Base-by-base conservation (phyloP, 306 rosid genomes). In the Quillaja saponaria region DNA sequence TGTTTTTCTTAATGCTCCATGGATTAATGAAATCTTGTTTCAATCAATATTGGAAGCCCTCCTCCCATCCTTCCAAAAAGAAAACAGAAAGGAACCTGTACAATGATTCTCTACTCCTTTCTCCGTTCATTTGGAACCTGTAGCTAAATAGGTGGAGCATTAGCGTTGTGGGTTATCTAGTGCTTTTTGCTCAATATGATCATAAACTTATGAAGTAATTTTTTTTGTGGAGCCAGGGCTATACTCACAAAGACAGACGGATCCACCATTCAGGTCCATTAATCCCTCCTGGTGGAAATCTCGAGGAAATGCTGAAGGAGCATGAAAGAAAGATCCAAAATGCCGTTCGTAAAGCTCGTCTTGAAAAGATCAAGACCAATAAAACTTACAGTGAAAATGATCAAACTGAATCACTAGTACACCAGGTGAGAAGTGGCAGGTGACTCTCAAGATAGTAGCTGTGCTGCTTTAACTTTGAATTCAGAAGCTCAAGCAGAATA, bases 221-320 rank as follows among this genome's bases (percentile, higher is more conserved):
- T 71, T 62, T 54, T 17, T 51, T 71, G 49, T 65, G 55, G 44
- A 21, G 1, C 58, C 84, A 90, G 92, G 79, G 73, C 34, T 61
- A 37, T 53, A 71, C 54, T 71, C n/a, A 70, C 21, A 79, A 77
- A 73, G 81, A 72, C 79, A 58, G 63, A 39, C 68, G 80, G 62
- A 63, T 79, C 28, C 83, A 87, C 71, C 83, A 72, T 79, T 87
- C 95, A 12, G 95, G 97, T 53, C 94, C 90, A 8, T 66, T 85
- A 76, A 57, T 79, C 61, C 78, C 88, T 45, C 78, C 72, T 3
- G 88, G 76, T 7, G 87, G 86, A 61, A 77, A 83, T 71, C 68
- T 87, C 3, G 95, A 83, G 68, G 88, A 87, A 63, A 81, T 87
- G 88, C 84, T 87, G 13, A 87, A 81, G 80, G 85, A 87, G 74